A percentile compares a stretch with the other conserved stretches of the same genome.
These are phyloP conservation scores for Termitomyces sp. DNA, from an alignment of 768 basidiomycete genomes.

Conservation along the genomic window DNA sequence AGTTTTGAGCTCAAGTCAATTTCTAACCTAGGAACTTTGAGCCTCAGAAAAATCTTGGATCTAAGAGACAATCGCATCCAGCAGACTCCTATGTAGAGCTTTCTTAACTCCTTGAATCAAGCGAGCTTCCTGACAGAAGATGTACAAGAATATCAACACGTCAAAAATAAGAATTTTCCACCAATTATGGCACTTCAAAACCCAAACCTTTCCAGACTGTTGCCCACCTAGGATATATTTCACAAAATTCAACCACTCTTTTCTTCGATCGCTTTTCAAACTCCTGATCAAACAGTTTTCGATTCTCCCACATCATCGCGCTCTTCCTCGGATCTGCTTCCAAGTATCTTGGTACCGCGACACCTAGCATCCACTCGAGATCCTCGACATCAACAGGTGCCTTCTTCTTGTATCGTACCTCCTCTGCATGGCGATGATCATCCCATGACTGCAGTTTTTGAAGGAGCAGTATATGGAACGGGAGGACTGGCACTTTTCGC, in stretches of 20 bases:
- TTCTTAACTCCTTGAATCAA: too few relatives aligned
- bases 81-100: too few relatives aligned
- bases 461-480: slow-evolving; percentile 12
- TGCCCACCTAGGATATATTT: slow-evolving; percentile 1
- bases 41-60: too few relatives aligned
- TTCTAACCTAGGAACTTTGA: too few relatives aligned
- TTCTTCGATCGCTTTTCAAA: slow-evolving; percentile 9
- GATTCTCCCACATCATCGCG: slow-evolving; percentile 1
- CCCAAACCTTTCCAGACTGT: slow-evolving; percentile 6
- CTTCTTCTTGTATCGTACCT: slow-evolving; percentile 9
- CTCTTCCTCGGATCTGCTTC: not conserved
- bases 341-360: not conserved
- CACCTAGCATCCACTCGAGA: slow-evolving; percentile 5
- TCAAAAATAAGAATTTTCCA: too few relatives aligned
- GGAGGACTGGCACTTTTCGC: slow-evolving; percentile 8
- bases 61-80: too few relatives aligned
- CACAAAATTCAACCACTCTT: slow-evolving; percentile 11
- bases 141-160: too few relatives aligned
- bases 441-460: slow-evolving; percentile 17
- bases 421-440: slow-evolving; percentile 10
- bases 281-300: slow-evolving; percentile 9
- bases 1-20: too few relatives aligned
- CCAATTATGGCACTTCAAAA: slow-evolving; percentile 2
- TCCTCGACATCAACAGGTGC: slow-evolving; percentile 12
- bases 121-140: too few relatives aligned